Conservation (phyloP, 257 asterid genomes). For the Thymus quinquecostatus region DNA sequence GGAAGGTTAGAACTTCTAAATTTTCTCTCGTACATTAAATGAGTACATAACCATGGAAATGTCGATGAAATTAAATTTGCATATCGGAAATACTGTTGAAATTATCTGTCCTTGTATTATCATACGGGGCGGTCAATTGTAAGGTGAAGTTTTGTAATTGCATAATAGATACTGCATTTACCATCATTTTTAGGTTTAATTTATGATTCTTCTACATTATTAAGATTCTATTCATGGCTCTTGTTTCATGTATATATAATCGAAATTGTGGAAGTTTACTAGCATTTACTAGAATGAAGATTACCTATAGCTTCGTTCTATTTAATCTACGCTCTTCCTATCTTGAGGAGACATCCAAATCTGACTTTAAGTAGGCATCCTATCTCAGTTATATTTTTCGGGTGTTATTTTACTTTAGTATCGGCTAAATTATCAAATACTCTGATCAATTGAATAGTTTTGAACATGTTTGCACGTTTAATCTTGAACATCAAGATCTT, state of each 20-base stretch:
- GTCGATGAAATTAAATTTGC: neutral
- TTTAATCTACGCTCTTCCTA: neutral
- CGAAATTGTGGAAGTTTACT: neutral
- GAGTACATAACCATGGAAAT: neutral
- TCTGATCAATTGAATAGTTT: too few relatives aligned
- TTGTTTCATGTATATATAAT: neutral
- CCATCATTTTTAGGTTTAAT: too few relatives aligned
- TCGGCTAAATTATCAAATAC: too few relatives aligned
- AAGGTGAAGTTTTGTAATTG: neutral
- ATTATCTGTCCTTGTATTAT: neutral
- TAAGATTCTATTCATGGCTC: neutral
- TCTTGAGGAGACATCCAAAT: neutral
- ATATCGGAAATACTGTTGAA: neutral
- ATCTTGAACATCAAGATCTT: too few relatives aligned
- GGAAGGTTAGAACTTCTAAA: constrained; percentile 55
- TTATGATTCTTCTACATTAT: neutral
- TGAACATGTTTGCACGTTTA: too few relatives aligned
- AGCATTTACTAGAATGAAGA: neutral
- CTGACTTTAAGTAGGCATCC: neutral
- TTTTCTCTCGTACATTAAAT: too few relatives aligned
- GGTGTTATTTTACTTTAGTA: too few relatives aligned
- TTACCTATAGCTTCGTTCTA: neutral
- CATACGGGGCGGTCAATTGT: neutral
- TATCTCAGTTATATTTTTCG: neutral
- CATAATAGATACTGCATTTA: neutral